Evolutionary conservation across 2,329 filamentous ascomycete species (phyloP).

Genomic region (Lasiodiplodia sp.): DNA sequence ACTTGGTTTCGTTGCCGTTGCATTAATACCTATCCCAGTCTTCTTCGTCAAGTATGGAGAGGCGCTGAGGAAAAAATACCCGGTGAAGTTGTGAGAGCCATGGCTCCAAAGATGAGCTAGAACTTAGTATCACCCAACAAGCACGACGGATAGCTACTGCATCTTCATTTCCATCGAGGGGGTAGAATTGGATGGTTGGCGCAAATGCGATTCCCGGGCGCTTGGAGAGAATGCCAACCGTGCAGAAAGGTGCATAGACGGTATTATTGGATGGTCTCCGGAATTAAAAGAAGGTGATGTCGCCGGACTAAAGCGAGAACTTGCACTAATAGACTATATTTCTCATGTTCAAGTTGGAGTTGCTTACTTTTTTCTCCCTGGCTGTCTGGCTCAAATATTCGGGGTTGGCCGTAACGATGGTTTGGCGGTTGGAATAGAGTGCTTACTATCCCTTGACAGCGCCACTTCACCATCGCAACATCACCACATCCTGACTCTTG

Average conservation of each 20-base stretch:
- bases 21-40: conserved; percentile 44
- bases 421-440: not conserved
- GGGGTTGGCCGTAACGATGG: not conserved
- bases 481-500: not conserved
- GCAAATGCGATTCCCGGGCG: not conserved
- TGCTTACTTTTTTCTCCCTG: not conserved
- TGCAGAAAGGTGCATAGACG: not conserved
- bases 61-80: conserved; percentile 39
- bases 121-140: not conserved
- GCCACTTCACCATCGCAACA: not conserved
- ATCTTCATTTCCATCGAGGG: not conserved
- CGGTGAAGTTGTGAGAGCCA: conserved; percentile 38
- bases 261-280: not conserved
- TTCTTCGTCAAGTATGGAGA: conserved; percentile 47
- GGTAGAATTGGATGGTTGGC: not conserved
- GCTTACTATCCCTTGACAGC: not conserved
- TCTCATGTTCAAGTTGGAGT: not conserved
- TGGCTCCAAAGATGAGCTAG: not conserved
- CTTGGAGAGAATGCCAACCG: not conserved
- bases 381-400: not conserved
- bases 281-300: not conserved
- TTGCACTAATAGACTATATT: not conserved
- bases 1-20: conserved; percentile 45
- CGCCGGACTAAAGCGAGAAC: not conserved
- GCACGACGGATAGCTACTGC: not conserved